Base-by-base conservation (phyloP, 2,329 filamentous ascomycete species). In the Ophiostoma perfectum region DNA sequence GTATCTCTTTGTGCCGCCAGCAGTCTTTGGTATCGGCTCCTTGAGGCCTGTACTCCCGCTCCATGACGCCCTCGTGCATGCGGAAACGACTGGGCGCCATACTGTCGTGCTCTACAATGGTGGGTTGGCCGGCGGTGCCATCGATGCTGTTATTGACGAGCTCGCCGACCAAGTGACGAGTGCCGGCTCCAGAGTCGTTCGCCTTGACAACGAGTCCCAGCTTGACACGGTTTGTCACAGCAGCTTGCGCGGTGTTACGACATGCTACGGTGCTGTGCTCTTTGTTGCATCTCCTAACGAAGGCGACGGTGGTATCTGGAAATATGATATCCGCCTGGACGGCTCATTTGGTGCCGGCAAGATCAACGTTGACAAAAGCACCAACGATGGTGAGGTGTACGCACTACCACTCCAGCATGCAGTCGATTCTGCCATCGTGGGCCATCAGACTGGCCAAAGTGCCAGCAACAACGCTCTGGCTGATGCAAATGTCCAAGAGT, bases 301-400 rank as follows among this genome's bases (percentile, higher is more conserved):
- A 78, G 91, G 91, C 9, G 71, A 76, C 0, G 84, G 83, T 6
- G 84, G 84, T 1, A 78, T 85, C 62, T 97, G 93, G 93, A 96
- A 95, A 78, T 97, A 97, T 75, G 93, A 91, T 0, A 81, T 97
- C 39, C 83, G 91, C 68, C 88, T 88, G 2, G 93, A 97, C 75
- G 89, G 89, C 47, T 82, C 86, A 0, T 82, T 96, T 69, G 88
- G 88, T 27, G 84, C 86, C 7, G 76, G 78, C 7, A 85, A 83
- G 67, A 87, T 96, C 70, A 83, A 89, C 71, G 84, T 90, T 42
- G 81, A 88, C 45, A 80, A 81, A n/a, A 77, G 82, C 62, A 82
- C 83, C 72, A 96, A 96, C 75, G 90, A 92, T 75, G 86, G 86
- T 64, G 84, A 97, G 77, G 81, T 94, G 27, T 96, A 93, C 74